Percentiles rank a stretch among this genome's conserved stretches.
phyloP scores from a whole-genome alignment of 225 moss, liverwort and hornwort genomes.

The Marchantia polymorpha region DNA sequence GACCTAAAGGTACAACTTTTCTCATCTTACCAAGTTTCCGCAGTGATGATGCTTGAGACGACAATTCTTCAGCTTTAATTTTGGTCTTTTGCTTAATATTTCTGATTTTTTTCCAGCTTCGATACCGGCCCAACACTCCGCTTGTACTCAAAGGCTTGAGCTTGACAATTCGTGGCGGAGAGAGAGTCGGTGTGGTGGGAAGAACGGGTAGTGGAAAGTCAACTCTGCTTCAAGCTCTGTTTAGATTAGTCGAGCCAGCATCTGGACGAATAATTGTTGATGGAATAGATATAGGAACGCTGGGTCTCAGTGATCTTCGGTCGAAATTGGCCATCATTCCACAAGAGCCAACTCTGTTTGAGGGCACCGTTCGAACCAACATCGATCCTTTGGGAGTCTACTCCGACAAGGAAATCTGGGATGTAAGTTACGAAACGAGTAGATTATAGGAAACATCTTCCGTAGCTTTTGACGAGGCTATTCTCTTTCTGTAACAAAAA shows the following conservation, averaged over 20 bases:
- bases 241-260: slow-evolving; percentile 51
- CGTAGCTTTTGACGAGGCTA: not conserved
- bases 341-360: slow-evolving; percentile 50
- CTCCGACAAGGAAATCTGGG: slow-evolving; percentile 42
- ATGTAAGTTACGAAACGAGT: slow-evolving; percentile 25
- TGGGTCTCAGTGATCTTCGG: slow-evolving; percentile 43
- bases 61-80: not conserved
- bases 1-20: slow-evolving; percentile 35
- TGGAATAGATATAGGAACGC: slow-evolving; percentile 33
- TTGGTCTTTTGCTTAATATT: not conserved
- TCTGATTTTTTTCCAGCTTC: slow-evolving; percentile 27
- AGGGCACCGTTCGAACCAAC: slow-evolving; percentile 48
- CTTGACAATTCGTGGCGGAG: slow-evolving; percentile 41
- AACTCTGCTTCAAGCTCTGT: slow-evolving; percentile 45
- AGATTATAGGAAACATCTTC: not conserved
- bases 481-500: no score
- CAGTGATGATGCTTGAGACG: not conserved
- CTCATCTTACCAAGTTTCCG: not conserved
- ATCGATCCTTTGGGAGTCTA: slow-evolving; percentile 50
- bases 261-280: slow-evolving; percentile 36
- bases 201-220: slow-evolving; percentile 52
- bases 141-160: slow-evolving; percentile 46
- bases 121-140: slow-evolving; percentile 47
- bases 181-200: slow-evolving; percentile 46
- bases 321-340: slow-evolving; percentile 49